Base-by-base conservation (phyloP, 768 basidiomycete genomes). In the Lactarius psammicola region DNA sequence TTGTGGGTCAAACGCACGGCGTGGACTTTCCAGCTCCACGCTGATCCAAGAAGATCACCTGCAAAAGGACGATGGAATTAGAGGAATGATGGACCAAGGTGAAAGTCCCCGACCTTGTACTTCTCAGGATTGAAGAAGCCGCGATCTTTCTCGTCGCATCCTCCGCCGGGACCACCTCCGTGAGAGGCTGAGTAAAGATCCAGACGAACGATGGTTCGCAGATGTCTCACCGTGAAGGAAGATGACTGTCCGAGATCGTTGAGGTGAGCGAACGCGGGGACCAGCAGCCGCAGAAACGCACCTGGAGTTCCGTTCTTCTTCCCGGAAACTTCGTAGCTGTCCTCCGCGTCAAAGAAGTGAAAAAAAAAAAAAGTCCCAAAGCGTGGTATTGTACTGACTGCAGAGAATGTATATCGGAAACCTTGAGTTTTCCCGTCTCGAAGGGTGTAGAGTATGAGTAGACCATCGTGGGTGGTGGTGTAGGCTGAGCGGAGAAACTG, bases 41-140 rank as follows among this genome's bases (percentile, higher is more conserved):
- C 76, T 98, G 95, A 76, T 97, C 95, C 70, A 94, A 86, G 28
- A 96, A 82, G 67, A 96, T 76, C 71, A 95, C 92, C 89, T 92
- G 62, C 26, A 60, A 28, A 38, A 34, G 10, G 26, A 28, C 1
- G 34, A 40, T 18, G 66, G 60, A 31, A 30, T 68, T 28, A 64
- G 68, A 3, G 31, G 53, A 23, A 11, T 38, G 15, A n/a, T 17
- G 15, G 10, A 15, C n/a, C n/a, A n/a, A n/a, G 36, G 60, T 17
- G 62, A 62, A 17, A 31, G 60, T 28, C 49, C n/a, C 54, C 8
- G 23, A 87, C 91, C 79, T 90, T 92, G 80, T 95, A 96, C 73
- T 92, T 90, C 38, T 81, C 75, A 3, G 93, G 92, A 72, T 95
- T 86, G 76, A 95, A 95, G 80, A 89, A 95, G 6, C 80, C 76